phyloP scores from a whole-genome alignment of 2,329 filamentous ascomycete species.

The Trichoderma brevicompactum region DNA sequence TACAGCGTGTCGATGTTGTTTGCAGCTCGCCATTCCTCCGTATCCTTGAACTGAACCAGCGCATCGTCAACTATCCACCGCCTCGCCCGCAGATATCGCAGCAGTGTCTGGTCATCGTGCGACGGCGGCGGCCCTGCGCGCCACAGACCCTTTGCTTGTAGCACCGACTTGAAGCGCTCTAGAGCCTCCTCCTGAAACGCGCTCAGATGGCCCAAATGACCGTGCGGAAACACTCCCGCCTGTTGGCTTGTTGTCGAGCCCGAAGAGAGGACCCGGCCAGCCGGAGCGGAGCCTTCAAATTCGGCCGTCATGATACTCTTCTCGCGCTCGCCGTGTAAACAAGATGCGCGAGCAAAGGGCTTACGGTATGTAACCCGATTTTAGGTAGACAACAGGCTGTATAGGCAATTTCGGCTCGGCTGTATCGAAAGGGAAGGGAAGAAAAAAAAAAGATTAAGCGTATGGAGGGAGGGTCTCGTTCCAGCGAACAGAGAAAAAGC shows the following conservation, averaged over 20 bases:
- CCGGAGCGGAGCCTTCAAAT: constrained; percentile 34
- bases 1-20: constrained; percentile 81
- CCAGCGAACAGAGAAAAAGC: constrained; percentile 4
- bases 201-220: constrained; percentile 80
- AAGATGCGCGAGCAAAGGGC: not conserved
- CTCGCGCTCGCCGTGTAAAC: not conserved
- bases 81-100: constrained; percentile 85
- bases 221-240: constrained; percentile 65
- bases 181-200: constrained; percentile 70
- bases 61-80: constrained; percentile 80
- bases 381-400: not conserved
- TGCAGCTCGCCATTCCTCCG: constrained; percentile 82
- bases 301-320: constrained; percentile 36
- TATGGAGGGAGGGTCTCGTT: not conserved
- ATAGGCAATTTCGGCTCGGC: constrained; percentile 4
- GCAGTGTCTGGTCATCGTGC: constrained; percentile 73
- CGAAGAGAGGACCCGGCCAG: constrained; percentile 39
- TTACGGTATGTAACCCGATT: not conserved
- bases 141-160: constrained; percentile 68
- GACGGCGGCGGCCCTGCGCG: constrained; percentile 60
- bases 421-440: not conserved
- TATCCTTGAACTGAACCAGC: constrained; percentile 81
- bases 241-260: constrained; percentile 43
- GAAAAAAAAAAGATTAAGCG: not conserved
- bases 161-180: constrained; percentile 70